Evolutionary conservation across 2,329 filamentous ascomycete genomes (phyloP).

Genomic region (Albophoma yamanashiensis): DNA sequence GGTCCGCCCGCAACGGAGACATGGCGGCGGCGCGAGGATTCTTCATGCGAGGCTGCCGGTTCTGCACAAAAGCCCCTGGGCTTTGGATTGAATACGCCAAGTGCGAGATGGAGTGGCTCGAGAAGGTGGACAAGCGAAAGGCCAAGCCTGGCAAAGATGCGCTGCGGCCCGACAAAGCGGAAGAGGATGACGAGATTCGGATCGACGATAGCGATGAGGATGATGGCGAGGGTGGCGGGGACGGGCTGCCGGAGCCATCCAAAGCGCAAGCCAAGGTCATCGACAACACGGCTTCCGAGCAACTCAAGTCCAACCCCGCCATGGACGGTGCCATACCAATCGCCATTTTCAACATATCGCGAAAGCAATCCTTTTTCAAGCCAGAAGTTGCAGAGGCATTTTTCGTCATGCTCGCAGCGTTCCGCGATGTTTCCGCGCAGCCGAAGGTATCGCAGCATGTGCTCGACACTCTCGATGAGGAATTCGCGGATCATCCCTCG

Average conservation of each 20-base stretch:
- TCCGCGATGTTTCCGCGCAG: slow-evolving; percentile 55
- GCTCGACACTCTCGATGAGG: slow-evolving; percentile 49
- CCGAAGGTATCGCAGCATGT: slow-evolving; percentile 63
- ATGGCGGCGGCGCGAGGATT: slow-evolving; percentile 75
- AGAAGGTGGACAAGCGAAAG: slow-evolving; percentile 64
- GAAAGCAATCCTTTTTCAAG: slow-evolving; percentile 64
- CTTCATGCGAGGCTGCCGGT: slow-evolving; percentile 83
- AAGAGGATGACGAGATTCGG: slow-evolving; percentile 37
- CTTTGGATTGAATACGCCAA: slow-evolving; percentile 88
- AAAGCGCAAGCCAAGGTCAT: slow-evolving; percentile 31
- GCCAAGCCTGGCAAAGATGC: slow-evolving; percentile 35
- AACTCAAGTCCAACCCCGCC: slow-evolving; percentile 66
- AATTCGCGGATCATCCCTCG: slow-evolving; percentile 48
- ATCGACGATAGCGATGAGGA: slow-evolving; percentile 33
- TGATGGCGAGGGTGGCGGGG: slow-evolving; percentile 33
- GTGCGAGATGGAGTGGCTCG: slow-evolving; percentile 86
- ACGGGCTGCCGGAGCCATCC: slow-evolving; percentile 33
- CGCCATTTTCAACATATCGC: slow-evolving; percentile 80
- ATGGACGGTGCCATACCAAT: slow-evolving; percentile 88
- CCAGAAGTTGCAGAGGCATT: slow-evolving; percentile 60
- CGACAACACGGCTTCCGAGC: slow-evolving; percentile 31
- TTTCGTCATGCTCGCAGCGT: slow-evolving; percentile 68
- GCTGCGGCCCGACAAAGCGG: slow-evolving; percentile 34
- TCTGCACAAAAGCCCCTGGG: slow-evolving; percentile 64
- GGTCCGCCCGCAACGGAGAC: slow-evolving; percentile 70